Percentiles rank a stretch among this genome's conserved stretches.
phyloP scores from a whole-genome alignment of 177 flowering plant species.

The Vitis hybrid region DNA sequence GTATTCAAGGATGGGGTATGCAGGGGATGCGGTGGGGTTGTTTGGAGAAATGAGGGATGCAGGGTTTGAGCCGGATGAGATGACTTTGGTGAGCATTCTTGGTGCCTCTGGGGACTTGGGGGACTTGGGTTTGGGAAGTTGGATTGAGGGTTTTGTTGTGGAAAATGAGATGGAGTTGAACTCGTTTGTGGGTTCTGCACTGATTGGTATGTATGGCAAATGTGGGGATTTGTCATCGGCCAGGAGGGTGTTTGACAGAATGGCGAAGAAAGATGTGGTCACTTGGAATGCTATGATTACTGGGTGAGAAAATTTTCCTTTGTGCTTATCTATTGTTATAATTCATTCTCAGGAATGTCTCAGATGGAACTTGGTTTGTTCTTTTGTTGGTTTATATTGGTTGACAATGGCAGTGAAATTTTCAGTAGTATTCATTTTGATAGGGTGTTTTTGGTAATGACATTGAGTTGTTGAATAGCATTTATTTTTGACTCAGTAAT shows the following conservation, averaged over 20 bases:
- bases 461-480: no score
- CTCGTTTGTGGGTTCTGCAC: constrained; percentile 51
- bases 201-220: constrained; percentile 64
- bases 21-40: constrained; percentile 51
- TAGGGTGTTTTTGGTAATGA: no score
- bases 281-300: constrained; percentile 77
- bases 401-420: no score
- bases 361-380: no score
- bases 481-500: no score
- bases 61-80: constrained; percentile 59
- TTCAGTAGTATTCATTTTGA: no score
- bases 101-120: constrained; percentile 68
- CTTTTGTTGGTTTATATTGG: no score
- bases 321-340: no score
- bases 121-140: constrained; percentile 51
- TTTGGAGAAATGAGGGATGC: constrained; percentile 53
- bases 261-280: constrained; percentile 41
- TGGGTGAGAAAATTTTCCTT: constrained; percentile 28
- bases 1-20: constrained; percentile 50
- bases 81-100: constrained; percentile 62
- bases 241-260: constrained; percentile 48
- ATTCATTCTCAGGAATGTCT: no score
- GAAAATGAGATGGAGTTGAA: constrained; percentile 37
- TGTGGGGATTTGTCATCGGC: constrained; percentile 63
- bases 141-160: constrained; percentile 47